Conservation (phyloP, 768 basidiomycete species). For the Suillus luteus region DNA sequence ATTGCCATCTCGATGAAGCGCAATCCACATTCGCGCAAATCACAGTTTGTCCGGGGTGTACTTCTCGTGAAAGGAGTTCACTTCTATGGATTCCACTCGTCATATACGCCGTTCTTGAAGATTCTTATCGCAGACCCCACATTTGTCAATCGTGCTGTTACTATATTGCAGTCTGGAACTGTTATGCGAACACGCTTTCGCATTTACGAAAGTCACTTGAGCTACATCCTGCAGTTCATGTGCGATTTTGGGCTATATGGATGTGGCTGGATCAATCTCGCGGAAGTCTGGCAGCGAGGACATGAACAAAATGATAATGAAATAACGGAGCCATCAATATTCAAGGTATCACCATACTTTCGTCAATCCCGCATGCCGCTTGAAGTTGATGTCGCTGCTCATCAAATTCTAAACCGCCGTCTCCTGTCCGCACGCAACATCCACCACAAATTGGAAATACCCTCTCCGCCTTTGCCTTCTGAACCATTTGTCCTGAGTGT, state of each 20-base stretch:
- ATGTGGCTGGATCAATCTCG: slow-evolving; percentile 85
- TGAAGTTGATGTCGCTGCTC: slow-evolving; percentile 81
- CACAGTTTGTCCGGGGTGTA: slow-evolving; percentile 72
- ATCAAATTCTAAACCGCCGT: slow-evolving; percentile 86
- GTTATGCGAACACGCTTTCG: slow-evolving; percentile 79
- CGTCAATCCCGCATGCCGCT: slow-evolving; percentile 71
- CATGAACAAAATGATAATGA: slow-evolving; percentile 29
- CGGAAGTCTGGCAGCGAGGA: slow-evolving; percentile 61
- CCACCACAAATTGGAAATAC: slow-evolving; percentile 67
- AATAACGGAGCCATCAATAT: slow-evolving; percentile 23
- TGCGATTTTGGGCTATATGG: slow-evolving; percentile 95
- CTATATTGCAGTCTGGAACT: slow-evolving; percentile 79
- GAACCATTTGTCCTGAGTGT: slow-evolving; percentile 87
- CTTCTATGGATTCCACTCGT: slow-evolving; percentile 92
- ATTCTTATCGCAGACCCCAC: slow-evolving; percentile 74
- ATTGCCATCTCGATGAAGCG: slow-evolving; percentile 80
- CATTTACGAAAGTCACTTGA: slow-evolving; percentile 89
- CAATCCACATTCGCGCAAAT: slow-evolving; percentile 57
- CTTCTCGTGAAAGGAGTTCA: slow-evolving; percentile 90
- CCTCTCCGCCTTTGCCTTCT: slow-evolving; percentile 47
- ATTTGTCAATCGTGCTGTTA: slow-evolving; percentile 64
- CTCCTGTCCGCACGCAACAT: slow-evolving; percentile 61
- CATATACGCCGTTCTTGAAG: slow-evolving; percentile 88
- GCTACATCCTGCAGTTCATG: slow-evolving; percentile 88
- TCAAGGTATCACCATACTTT: slow-evolving; percentile 57